Conservation (phyloP, 148 eudicot genomes). For the Gaultheria prostrata region DNA sequence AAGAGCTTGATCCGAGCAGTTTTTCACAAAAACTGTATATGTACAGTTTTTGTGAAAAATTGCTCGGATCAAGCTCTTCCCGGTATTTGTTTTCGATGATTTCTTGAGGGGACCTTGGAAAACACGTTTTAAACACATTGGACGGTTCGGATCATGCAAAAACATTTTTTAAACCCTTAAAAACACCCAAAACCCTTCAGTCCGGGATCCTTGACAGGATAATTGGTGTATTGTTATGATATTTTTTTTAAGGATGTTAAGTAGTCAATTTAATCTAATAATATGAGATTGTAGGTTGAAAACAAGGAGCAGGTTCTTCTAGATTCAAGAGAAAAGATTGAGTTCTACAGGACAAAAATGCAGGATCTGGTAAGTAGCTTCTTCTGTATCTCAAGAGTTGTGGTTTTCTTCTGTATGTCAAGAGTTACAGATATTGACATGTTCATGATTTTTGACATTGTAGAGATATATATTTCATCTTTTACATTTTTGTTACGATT, state of each 20-base stretch:
- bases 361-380: constrained; percentile 90
- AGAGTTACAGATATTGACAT: neutral
- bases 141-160: too few species aligned
- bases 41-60: too few species aligned
- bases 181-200: too few species aligned
- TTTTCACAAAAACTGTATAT: too few species aligned
- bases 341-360: constrained; percentile 90
- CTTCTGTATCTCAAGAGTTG: constrained; percentile 5
- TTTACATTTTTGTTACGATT: constrained; percentile 4
- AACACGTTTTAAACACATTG: too few species aligned
- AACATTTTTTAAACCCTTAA: too few species aligned
- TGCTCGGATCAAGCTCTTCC: too few species aligned
- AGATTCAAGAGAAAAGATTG: constrained; percentile 92
- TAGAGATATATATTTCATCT: neutral
- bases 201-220: too few species aligned
- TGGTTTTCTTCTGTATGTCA: constrained; percentile 14
- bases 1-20: too few species aligned
- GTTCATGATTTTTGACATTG: neutral
- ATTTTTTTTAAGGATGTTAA: constrained; percentile 7
- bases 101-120: too few species aligned
- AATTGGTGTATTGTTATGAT: too few species aligned
- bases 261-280: constrained; percentile 8
- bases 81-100: too few species aligned
- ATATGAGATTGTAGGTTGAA: constrained; percentile 44
- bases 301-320: constrained; percentile 64